Evolutionary conservation across 1,139 yeast species (phyloP).

Genomic region (Lodderomyces pseudojiufengensis): DNA sequence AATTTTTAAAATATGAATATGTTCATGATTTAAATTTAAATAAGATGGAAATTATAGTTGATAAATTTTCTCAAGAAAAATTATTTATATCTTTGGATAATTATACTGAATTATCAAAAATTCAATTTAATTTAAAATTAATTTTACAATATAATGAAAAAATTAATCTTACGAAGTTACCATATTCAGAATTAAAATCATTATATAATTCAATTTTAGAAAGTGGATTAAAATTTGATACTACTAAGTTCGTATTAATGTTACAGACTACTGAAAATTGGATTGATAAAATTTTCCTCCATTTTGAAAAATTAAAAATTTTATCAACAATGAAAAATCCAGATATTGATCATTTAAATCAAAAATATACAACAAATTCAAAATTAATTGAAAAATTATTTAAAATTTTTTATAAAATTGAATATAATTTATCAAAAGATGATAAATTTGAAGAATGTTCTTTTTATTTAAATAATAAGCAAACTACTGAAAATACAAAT

Average conservation of each 20-base stretch:
- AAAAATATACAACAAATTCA: slow-evolving; percentile 19
- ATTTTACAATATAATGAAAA: slow-evolving; percentile 19
- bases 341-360: slow-evolving; percentile 17
- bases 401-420: slow-evolving; percentile 29
- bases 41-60: slow-evolving; percentile 22
- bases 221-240: slow-evolving; percentile 25
- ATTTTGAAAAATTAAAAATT: slow-evolving; percentile 29
- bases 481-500: slow-evolving; percentile 9
- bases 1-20: slow-evolving; percentile 23
- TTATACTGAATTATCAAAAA: slow-evolving; percentile 26
- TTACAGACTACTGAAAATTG: slow-evolving; percentile 37
- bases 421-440: slow-evolving; percentile 34
- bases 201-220: slow-evolving; percentile 22
- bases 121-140: slow-evolving; percentile 23
- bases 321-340: slow-evolving; percentile 24
- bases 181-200: slow-evolving; percentile 24
- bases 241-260: slow-evolving; percentile 18
- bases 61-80: slow-evolving; percentile 22
- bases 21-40: slow-evolving; percentile 25
- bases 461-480: slow-evolving; percentile 19
- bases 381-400: slow-evolving; percentile 26
- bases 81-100: slow-evolving; percentile 26
- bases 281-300: slow-evolving; percentile 26
- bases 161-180: slow-evolving; percentile 9
- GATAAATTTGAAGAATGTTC: slow-evolving; percentile 37